Evolutionary conservation across 805 yeast species (phyloP).

Genomic region (Yarrowia porcina): DNA sequence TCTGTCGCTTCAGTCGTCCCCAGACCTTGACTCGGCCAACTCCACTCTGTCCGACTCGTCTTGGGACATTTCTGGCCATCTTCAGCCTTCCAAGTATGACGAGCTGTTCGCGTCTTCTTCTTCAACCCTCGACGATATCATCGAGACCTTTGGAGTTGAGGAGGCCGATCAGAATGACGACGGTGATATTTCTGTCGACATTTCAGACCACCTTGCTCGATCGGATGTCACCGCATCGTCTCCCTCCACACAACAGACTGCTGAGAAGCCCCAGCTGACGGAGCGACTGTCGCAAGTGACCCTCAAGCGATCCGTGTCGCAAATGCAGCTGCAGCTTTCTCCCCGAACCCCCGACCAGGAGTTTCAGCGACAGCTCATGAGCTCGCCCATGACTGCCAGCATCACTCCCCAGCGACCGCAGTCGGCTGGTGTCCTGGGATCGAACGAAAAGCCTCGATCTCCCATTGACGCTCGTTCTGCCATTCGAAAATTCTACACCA

Average conservation of each 20-base stretch:
- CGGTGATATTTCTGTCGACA: constrained; percentile 8
- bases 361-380: constrained; percentile 14
- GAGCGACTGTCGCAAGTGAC: constrained; percentile 7
- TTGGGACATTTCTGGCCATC: constrained; percentile 13
- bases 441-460: constrained; percentile 1
- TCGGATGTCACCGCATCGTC: background rate
- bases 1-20: background rate
- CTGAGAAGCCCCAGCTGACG: background rate
- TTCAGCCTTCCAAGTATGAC: background rate
- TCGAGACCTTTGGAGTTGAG: constrained; percentile 30
- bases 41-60: constrained; percentile 20
- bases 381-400: background rate
- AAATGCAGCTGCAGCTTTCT: constrained; percentile 7
- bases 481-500: constrained; percentile 19
- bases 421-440: background rate
- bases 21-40: constrained; percentile 17
- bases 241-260: background rate
- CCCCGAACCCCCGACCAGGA: constrained; percentile 13
- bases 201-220: constrained; percentile 10
- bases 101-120: constrained; percentile 30
- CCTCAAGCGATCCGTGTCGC: constrained; percentile 3
- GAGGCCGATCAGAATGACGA: background rate
- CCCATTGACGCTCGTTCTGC: constrained; percentile 18
- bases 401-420: constrained; percentile 6
- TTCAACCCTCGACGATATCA: constrained; percentile 33